A percentile compares a stretch with the other conserved stretches of the same genome.
These are phyloP conservation scores for Ceratocystis huliohia DNA, from an alignment of 2,329 filamentous ascomycete genomes.

Conservation along the genomic window DNA sequence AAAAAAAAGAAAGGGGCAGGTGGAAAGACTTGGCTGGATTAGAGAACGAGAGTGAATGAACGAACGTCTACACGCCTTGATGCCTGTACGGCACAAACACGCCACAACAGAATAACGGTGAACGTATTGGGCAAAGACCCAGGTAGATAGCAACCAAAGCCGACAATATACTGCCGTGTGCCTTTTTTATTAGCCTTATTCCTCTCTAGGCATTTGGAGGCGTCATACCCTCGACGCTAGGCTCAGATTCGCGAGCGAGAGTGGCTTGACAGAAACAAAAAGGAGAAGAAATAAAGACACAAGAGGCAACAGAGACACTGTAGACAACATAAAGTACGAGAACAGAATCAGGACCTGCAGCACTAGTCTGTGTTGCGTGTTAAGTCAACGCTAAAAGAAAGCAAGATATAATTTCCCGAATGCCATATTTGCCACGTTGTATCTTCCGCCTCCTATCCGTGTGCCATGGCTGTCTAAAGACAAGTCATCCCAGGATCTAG, in stretches of 20 bases:
- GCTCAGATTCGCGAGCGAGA: not conserved
- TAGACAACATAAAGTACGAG: too few species aligned
- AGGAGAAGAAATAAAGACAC: not conserved
- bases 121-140: not conserved
- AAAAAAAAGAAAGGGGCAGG: not conserved
- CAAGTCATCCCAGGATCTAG: not conserved
- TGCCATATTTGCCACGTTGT: not conserved
- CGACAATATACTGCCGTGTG: not conserved
- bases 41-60: not conserved
- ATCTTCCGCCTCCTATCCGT: not conserved
- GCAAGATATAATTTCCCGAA: not conserved
- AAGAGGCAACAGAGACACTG: not conserved
- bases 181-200: not conserved
- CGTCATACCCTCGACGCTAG: not conserved
- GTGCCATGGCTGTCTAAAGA: too few species aligned
- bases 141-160: not conserved
- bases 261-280: not conserved
- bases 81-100: slow-evolving; percentile 1
- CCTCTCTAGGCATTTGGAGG: not conserved
- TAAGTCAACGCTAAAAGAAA: not conserved
- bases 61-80: not conserved
- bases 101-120: slow-evolving; percentile 2
- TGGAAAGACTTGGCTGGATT: not conserved
- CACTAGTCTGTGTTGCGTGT: not conserved
- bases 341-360: not conserved